phyloP scores from a whole-genome alignment of 148 eudicot genomes.

The Silene latifolia region DNA sequence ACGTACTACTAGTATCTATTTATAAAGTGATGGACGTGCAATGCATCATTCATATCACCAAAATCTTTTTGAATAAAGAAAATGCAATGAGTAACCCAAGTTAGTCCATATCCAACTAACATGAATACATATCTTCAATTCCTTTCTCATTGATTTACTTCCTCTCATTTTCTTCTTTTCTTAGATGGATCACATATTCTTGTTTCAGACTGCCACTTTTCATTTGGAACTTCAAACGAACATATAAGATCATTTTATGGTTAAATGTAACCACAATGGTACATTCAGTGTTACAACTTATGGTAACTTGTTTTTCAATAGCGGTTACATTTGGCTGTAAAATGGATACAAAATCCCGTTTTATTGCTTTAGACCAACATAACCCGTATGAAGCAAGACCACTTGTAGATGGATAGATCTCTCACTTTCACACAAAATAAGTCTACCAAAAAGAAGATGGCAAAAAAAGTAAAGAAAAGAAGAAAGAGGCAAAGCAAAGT shows the following conservation, averaged over 20 bases:
- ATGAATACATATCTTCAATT: slow-evolving; percentile 5
- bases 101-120: neutral
- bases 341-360: too few species aligned
- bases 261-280: too few species aligned
- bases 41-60: neutral
- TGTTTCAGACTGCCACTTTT: too few species aligned
- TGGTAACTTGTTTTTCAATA: too few species aligned
- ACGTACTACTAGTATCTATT: neutral
- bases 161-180: slow-evolving; percentile 1
- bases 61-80: neutral
- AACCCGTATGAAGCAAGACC: too few species aligned
- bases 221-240: too few species aligned
- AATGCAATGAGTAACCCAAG: neutral
- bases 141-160: neutral
- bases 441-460: slow-evolving; percentile 4
- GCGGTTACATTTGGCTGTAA: too few species aligned
- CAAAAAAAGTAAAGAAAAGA: neutral
- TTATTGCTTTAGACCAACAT: too few species aligned
- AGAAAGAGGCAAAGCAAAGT: neutral
- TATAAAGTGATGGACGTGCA: slow-evolving; percentile 1
- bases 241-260: too few species aligned
- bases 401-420: too few species aligned
- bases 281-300: too few species aligned
- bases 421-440: neutral
- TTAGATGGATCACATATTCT: too few species aligned